Base-by-base conservation (phyloP, 1,284 basidiomycete species). In the Ceratobasidium sp. region DNA sequence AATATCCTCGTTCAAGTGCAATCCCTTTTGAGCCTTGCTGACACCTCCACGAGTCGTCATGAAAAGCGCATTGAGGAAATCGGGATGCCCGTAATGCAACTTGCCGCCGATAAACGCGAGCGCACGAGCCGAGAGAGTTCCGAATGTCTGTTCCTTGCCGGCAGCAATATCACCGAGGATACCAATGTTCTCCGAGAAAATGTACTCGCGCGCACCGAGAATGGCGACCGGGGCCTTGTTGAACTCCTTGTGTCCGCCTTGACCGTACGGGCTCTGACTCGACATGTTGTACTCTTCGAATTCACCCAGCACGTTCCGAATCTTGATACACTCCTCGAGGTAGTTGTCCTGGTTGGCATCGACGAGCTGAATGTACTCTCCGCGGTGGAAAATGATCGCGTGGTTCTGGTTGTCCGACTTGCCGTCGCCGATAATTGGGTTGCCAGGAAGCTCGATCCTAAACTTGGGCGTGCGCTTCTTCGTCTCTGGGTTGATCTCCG, bases 321-420 rank as follows among this genome's bases (percentile, higher is more conserved):
- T 98, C 86, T 99, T 99, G 77, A 99, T 86, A 82, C 96, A 99
- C 79, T 99, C 96, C 80, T 99, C 96, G 74, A 99, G 89, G 77
- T 99, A 99, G 82, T 99, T 98, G 83, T 99, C 97, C 83, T 99
- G 97, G 81, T 99, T 99, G 76, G 97, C 97, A 76, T 99, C 96
- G 78, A 99, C 98, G 73, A 99, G 91, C 82, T 99, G 96, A 12
- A 99, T 84, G 81, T 98, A 99, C 81, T 99, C 96, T 73, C 96
- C 96, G 72, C 97, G 94, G 81, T 99, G 97, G 84, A 99, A 99
- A 80, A 99, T 90, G 79, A 99, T 96, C 45, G 97, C 95, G 76
- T 99, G 97, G 80, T 99, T 99, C 86, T 99, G 97, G 81, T 99
- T 99, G 84, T 99, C 96, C 68, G 95, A 97, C 82, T 99, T 99